phyloP scores from a whole-genome alignment of 1,284 basidiomycete genomes.

The Apiotrichum mycotoxinovorans region DNA sequence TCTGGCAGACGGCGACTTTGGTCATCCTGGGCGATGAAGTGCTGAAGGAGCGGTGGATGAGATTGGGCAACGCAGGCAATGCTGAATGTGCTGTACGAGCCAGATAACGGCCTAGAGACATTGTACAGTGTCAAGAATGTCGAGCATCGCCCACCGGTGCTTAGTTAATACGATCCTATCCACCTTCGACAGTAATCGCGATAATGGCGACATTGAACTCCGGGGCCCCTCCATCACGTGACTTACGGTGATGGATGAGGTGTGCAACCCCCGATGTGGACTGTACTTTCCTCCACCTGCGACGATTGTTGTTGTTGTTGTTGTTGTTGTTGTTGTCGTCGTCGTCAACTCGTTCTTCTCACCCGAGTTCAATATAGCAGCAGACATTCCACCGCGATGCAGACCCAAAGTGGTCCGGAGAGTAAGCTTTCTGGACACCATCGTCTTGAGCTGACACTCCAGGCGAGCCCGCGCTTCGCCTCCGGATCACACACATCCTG shows the following conservation, averaged over 20 bases:
- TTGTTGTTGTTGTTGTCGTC: too few relatives aligned
- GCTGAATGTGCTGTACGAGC: background rate
- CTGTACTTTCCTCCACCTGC: too few relatives aligned
- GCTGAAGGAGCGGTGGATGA: too few relatives aligned
- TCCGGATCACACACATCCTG: constrained; percentile 51
- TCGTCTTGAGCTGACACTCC: constrained; percentile 1
- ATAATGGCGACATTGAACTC: too few relatives aligned
- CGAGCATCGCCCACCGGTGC: background rate
- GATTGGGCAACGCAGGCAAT: background rate
- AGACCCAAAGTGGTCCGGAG: constrained; percentile 23
- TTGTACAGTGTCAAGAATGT: background rate
- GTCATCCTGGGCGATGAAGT: constrained; percentile 6
- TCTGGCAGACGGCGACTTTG: constrained; percentile 40
- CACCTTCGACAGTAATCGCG: too few relatives aligned
- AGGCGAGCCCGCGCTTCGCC: constrained; percentile 35
- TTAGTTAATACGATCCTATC: too few relatives aligned
- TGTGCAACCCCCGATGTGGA: too few relatives aligned
- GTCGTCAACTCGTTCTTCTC: background rate
- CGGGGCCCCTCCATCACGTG: too few relatives aligned
- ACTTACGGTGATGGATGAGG: too few relatives aligned
- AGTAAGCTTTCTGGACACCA: background rate
- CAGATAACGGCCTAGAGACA: too few relatives aligned
- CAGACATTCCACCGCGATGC: constrained; percentile 7
- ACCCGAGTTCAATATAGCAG: background rate
- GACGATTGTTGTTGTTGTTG: too few relatives aligned